Percentiles rank a stretch among this genome's conserved stretches.
Conservation (phyloP, 352 stramenopile species). For the Phytophthora rubi region DNA sequence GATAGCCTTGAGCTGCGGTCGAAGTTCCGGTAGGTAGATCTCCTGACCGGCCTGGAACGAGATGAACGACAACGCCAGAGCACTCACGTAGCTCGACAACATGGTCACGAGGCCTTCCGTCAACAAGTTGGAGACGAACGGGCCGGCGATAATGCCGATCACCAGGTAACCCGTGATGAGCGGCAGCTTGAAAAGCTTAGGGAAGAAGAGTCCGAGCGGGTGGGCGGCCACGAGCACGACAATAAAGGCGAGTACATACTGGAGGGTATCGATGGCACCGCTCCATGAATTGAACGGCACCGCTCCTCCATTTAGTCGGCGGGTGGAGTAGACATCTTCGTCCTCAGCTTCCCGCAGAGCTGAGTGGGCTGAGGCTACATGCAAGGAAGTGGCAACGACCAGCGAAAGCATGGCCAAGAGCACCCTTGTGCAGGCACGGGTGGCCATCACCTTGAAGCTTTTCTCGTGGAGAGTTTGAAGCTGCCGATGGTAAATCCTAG, state of each 20-base stretch:
- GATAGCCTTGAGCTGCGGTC: slow-evolving; percentile 63
- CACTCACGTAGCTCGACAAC: slow-evolving; percentile 59
- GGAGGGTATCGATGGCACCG: slow-evolving; percentile 49
- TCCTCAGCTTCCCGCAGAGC: slow-evolving; percentile 26
- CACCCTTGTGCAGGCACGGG: slow-evolving; percentile 14
- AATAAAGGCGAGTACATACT: slow-evolving; percentile 55
- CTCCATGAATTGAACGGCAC: slow-evolving; percentile 46
- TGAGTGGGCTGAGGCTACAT: slow-evolving; percentile 19
- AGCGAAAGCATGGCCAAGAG: slow-evolving; percentile 25
- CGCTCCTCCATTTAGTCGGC: slow-evolving; percentile 22
- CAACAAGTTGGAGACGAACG: slow-evolving; percentile 62
- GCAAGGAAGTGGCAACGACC: slow-evolving; percentile 20
- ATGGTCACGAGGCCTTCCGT: slow-evolving; percentile 45
- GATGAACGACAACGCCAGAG: slow-evolving; percentile 73
- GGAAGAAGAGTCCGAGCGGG: slow-evolving; percentile 66
- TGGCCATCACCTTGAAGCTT: slow-evolving; percentile 28
- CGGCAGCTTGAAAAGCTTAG: slow-evolving; percentile 58
- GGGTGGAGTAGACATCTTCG: slow-evolving; percentile 5
- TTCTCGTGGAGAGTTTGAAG: slow-evolving; percentile 9
- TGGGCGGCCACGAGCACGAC: slow-evolving; percentile 65
- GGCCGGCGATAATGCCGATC: slow-evolving; percentile 59
- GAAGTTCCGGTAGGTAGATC: slow-evolving; percentile 68
- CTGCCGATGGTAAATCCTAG: slow-evolving; percentile 25
- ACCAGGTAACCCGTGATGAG: slow-evolving; percentile 77
- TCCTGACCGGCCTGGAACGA: slow-evolving; percentile 75